These are phyloP conservation scores for Ascoidea asiatica DNA, from an alignment of 805 yeast genomes.

Conservation along the genomic window DNA sequence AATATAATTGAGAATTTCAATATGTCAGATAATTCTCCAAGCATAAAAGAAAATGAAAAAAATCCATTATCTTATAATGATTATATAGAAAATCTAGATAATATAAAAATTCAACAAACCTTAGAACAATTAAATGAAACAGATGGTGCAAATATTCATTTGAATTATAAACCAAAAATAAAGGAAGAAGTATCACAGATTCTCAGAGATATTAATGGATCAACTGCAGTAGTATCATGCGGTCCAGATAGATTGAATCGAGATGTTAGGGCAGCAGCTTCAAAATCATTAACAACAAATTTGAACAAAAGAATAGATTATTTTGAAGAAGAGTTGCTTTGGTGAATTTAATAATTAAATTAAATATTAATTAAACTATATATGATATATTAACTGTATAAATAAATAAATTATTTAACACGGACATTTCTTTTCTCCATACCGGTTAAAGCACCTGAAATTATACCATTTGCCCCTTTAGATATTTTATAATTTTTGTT, in stretches of 20 bases:
- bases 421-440: constrained; percentile 18
- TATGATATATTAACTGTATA: too few relatives aligned
- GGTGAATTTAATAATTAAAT: too few relatives aligned
- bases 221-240: constrained; percentile 22
- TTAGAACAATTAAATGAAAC: not conserved
- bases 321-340: constrained; percentile 23
- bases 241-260: constrained; percentile 22
- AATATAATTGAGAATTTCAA: not conserved
- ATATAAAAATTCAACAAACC: constrained; percentile 11
- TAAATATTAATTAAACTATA: too few relatives aligned
- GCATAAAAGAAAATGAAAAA: not conserved
- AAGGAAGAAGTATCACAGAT: constrained; percentile 12
- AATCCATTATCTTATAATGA: not conserved
- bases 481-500: constrained; percentile 17
- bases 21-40: constrained; percentile 25
- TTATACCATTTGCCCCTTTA: constrained; percentile 20
- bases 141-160: constrained; percentile 1
- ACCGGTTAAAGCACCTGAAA: constrained; percentile 23
- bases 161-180: constrained; percentile 10
- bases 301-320: constrained; percentile 18
- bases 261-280: constrained; percentile 20
- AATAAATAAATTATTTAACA: not conserved
- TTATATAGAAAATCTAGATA: constrained; percentile 12
- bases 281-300: constrained; percentile 14
- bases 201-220: constrained; percentile 12